These are phyloP conservation scores for Ustilago bromivora DNA, from an alignment of 1,284 basidiomycete species.

Conservation along the genomic window DNA sequence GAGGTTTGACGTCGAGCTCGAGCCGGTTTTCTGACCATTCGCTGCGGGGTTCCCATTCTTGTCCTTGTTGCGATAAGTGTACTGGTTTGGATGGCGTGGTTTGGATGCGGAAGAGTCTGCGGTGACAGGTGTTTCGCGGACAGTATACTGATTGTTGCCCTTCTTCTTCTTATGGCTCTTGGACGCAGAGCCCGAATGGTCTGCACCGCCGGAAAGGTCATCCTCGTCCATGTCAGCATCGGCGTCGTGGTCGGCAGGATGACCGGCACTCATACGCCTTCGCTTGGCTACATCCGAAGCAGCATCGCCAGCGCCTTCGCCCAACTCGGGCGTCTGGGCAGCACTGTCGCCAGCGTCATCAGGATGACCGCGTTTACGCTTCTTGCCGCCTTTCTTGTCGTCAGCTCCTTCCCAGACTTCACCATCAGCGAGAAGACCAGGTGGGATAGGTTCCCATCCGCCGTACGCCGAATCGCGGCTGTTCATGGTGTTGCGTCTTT, in stretches of 20 bases:
- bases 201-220: constrained; percentile 17
- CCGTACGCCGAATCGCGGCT: constrained; percentile 94
- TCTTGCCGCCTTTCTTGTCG: constrained; percentile 47
- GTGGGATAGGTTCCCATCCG: constrained; percentile 79
- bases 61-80: constrained; percentile 74
- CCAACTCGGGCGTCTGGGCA: constrained; percentile 24
- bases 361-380: constrained; percentile 55
- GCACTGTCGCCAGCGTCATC: constrained; percentile 42
- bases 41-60: constrained; percentile 31
- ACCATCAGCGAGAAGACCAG: constrained; percentile 63
- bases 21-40: constrained; percentile 36
- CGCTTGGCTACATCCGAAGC: constrained; percentile 51
- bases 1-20: constrained; percentile 47
- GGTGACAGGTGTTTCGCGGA: constrained; percentile 37
- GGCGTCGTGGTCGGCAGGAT: constrained; percentile 20
- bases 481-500: constrained; percentile 91
- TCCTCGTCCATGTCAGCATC: constrained; percentile 46
- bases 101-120: constrained; percentile 42
- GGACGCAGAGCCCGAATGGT: constrained; percentile 9
- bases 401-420: constrained; percentile 69
- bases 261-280: constrained; percentile 51
- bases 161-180: constrained; percentile 53
- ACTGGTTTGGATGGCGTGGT: constrained; percentile 73
- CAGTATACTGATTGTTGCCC: constrained; percentile 46
- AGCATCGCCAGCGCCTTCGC: constrained; percentile 27